Conservation (phyloP, 805 yeast genomes). For the Saccharomycopsis olivae region DNA sequence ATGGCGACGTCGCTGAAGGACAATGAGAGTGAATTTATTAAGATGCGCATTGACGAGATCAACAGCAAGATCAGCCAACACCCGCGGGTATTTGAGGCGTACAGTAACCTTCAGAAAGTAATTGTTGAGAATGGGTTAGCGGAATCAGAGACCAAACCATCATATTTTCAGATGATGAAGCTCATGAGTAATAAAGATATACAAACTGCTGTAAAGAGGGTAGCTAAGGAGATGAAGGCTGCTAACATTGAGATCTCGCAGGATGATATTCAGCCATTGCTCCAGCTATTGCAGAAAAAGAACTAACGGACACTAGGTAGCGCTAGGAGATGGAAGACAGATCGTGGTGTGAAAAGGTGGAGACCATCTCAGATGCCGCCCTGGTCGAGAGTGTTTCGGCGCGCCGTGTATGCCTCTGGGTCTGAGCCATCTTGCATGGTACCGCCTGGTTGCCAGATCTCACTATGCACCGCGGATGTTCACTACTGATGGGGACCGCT, state of each 20-base stretch:
- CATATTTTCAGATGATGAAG: slow-evolving; percentile 10
- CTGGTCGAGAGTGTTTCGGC: too few relatives aligned
- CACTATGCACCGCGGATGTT: too few relatives aligned
- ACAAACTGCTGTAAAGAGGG: slow-evolving; percentile 5
- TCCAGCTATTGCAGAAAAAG: slow-evolving; percentile 10
- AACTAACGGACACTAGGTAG: too few relatives aligned
- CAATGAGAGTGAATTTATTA: slow-evolving; percentile 14
- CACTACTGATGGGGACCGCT: too few relatives aligned
- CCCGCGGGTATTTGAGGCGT: slow-evolving; percentile 11
- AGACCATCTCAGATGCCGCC: too few relatives aligned
- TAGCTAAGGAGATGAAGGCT: slow-evolving; percentile 10
- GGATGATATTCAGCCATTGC: slow-evolving; percentile 14
- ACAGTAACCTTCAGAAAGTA: slow-evolving; percentile 1
- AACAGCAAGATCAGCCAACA: slow-evolving; percentile 7
- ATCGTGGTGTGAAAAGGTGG: too few relatives aligned
- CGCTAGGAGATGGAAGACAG: too few relatives aligned
- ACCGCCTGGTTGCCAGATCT: too few relatives aligned
- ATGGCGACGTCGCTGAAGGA: slow-evolving; percentile 12
- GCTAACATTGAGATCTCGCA: slow-evolving; percentile 13
- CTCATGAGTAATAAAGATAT: slow-evolving; percentile 15
- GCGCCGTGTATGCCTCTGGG: too few relatives aligned
- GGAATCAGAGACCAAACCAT: slow-evolving; percentile 3
- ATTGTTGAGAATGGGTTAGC: slow-evolving; percentile 4
- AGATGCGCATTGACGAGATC: slow-evolving; percentile 13
- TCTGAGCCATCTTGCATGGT: too few relatives aligned